These are phyloP conservation scores for Colletotrichum liaoningense DNA, from an alignment of 2,329 filamentous ascomycete genomes.

Conservation along the genomic window DNA sequence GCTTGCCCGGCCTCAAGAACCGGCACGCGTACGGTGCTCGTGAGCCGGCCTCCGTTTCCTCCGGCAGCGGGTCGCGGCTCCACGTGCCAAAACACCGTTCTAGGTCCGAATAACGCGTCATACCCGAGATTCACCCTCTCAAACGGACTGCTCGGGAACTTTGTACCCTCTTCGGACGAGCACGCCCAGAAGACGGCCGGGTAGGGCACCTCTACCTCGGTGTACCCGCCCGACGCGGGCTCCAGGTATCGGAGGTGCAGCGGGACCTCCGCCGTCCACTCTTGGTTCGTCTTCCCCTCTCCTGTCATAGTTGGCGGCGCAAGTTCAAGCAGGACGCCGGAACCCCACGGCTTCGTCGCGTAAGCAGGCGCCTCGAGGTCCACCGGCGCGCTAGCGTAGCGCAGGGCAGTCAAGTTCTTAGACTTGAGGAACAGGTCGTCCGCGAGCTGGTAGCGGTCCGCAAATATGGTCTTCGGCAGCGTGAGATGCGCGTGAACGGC, in stretches of 20 bases:
- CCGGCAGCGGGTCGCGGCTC: constrained; percentile 57
- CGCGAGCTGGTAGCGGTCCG: constrained; percentile 86
- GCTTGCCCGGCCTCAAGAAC: constrained; percentile 69
- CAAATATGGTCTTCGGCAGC: constrained; percentile 83
- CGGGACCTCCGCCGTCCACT: constrained; percentile 78
- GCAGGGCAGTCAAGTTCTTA: constrained; percentile 79
- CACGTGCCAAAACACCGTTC: constrained; percentile 87
- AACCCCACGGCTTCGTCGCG: constrained; percentile 81
- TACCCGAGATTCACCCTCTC: constrained; percentile 88
- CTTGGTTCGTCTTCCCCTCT: constrained; percentile 45
- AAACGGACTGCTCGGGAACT: constrained; percentile 84
- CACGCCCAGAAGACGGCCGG: constrained; percentile 95
- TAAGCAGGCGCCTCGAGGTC: constrained; percentile 94
- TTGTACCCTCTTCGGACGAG: constrained; percentile 70
- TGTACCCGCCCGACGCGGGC: constrained; percentile 67
- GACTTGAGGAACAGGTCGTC: constrained; percentile 82
- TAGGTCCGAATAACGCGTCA: constrained; percentile 80
- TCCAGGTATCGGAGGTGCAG: constrained; percentile 87
- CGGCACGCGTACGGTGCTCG: constrained; percentile 70
- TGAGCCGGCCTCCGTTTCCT: constrained; percentile 49
- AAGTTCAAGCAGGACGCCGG: constrained; percentile 80
- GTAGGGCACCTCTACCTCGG: constrained; percentile 74
- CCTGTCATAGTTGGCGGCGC: constrained; percentile 57
- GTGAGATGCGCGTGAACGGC: constrained; percentile 84
- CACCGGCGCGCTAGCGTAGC: constrained; percentile 78